phyloP scores from a whole-genome alignment of 139 green algal genomes.

The Chlorella sorokiniana region DNA sequence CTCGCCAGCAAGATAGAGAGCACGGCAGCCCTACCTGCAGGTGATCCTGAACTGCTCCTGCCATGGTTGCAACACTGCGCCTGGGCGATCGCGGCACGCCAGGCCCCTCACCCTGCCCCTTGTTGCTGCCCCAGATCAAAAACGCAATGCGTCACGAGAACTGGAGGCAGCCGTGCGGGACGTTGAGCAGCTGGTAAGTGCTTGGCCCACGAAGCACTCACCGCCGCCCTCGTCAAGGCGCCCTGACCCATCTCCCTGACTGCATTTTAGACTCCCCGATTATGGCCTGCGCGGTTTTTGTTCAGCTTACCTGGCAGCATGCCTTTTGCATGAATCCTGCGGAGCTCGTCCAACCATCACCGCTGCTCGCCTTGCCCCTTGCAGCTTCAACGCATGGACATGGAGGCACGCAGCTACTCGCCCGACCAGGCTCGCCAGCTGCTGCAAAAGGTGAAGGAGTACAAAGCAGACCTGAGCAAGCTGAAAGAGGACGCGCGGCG shows the following conservation, averaged over 20 bases:
- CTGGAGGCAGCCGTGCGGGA: slow-evolving; percentile 80
- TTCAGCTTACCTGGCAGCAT: too few relatives aligned
- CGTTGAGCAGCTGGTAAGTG: slow-evolving; percentile 82
- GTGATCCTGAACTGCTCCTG: slow-evolving; percentile 36
- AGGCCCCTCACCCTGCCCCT: not conserved
- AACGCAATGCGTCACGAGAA: slow-evolving; percentile 64
- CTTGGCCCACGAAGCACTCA: not conserved
- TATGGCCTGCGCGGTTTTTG: not conserved
- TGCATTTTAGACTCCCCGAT: too few relatives aligned
- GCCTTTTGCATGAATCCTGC: too few relatives aligned
- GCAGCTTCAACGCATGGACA: slow-evolving; percentile 95
- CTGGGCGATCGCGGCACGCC: not conserved
- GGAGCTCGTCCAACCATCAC: not conserved
- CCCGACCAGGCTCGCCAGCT: slow-evolving; percentile 63
- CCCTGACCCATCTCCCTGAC: not conserved
- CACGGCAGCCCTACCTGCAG: slow-evolving; percentile 52
- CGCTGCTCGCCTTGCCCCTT: too few relatives aligned
- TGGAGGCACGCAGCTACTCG: slow-evolving; percentile 88
- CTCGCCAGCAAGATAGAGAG: slow-evolving; percentile 65
- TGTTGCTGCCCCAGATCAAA: slow-evolving; percentile 61
- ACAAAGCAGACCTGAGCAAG: slow-evolving; percentile 82
- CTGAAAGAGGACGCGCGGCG: slow-evolving; percentile 60
- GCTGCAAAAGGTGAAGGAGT: slow-evolving; percentile 86
- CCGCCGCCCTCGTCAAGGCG: too few relatives aligned
- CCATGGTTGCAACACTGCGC: not conserved